These are phyloP conservation scores for Capronia coronata DNA, from an alignment of 2,329 filamentous ascomycete species.

Conservation along the genomic window DNA sequence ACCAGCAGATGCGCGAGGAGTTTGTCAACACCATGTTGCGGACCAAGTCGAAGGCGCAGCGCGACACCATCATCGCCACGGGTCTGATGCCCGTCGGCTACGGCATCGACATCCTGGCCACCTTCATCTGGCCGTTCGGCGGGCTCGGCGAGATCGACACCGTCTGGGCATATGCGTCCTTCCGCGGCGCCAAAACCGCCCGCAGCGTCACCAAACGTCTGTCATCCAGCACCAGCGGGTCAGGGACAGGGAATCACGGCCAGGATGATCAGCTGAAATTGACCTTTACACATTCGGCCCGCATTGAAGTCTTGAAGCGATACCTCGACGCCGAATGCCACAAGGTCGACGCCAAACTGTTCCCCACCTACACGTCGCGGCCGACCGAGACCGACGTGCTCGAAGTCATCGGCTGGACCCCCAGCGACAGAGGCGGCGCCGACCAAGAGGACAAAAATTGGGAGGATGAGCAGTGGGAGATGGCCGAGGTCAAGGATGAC, in stretches of 20 bases:
- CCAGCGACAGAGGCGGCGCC: slow-evolving; percentile 30
- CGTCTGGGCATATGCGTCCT: slow-evolving; percentile 31
- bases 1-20: slow-evolving; percentile 36
- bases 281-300: slow-evolving; percentile 34
- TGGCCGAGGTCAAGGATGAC: slow-evolving; percentile 39
- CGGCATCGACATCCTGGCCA: slow-evolving; percentile 23
- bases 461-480: slow-evolving; percentile 43
- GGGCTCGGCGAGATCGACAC: slow-evolving; percentile 32
- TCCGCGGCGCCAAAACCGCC: slow-evolving; percentile 39
- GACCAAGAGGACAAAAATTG: slow-evolving; percentile 31
- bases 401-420: slow-evolving; percentile 41
- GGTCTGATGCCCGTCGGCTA: slow-evolving; percentile 36
- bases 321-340: slow-evolving; percentile 40
- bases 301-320: slow-evolving; percentile 34
- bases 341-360: slow-evolving; percentile 34
- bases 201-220: slow-evolving; percentile 38
- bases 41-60: slow-evolving; percentile 38
- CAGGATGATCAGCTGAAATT: slow-evolving; percentile 35
- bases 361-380: slow-evolving; percentile 30
- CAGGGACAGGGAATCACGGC: slow-evolving; percentile 19
- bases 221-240: slow-evolving; percentile 8
- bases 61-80: slow-evolving; percentile 40
- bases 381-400: slow-evolving; percentile 38
- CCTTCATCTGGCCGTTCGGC: slow-evolving; percentile 33
- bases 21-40: slow-evolving; percentile 40